Conservation (phyloP, 2,329 filamentous ascomycete genomes). For the Exophiala phaeomuriformis region DNA sequence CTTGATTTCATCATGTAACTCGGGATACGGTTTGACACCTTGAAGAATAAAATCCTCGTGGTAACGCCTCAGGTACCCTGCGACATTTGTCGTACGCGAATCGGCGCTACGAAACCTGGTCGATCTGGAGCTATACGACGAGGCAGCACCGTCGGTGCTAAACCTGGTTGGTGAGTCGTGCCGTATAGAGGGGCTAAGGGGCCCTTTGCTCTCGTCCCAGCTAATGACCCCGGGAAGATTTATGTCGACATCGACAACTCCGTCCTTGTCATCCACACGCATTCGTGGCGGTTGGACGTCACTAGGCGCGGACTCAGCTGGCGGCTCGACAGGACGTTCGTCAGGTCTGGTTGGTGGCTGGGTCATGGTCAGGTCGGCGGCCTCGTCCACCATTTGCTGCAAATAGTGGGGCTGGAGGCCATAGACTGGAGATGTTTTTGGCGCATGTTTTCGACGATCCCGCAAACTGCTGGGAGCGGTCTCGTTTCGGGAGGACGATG, state of each 20-base stretch:
- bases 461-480: constrained; percentile 27
- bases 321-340: background rate
- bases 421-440: constrained; percentile 13
- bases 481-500: constrained; percentile 37
- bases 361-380: constrained; percentile 4
- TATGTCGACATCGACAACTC: constrained; percentile 55
- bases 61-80: constrained; percentile 50
- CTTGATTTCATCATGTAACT: constrained; percentile 49
- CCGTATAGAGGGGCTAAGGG: constrained; percentile 13
- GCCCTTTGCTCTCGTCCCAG: constrained; percentile 29
- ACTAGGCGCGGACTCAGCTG: constrained; percentile 4
- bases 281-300: constrained; percentile 22
- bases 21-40: constrained; percentile 48
- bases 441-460: constrained; percentile 13
- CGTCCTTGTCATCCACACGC: constrained; percentile 41
- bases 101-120: constrained; percentile 29
- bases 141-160: constrained; percentile 46
- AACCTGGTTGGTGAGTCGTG: constrained; percentile 36
- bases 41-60: constrained; percentile 55
- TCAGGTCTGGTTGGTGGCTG: background rate
- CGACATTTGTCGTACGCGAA: constrained; percentile 42
- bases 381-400: constrained; percentile 39
- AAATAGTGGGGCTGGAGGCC: constrained; percentile 23
- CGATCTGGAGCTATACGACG: constrained; percentile 38
- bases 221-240: constrained; percentile 46